Percentiles rank a stretch among this genome's conserved stretches.
phyloP scores from a whole-genome alignment of 2,329 filamentous ascomycete species.

The Arthrinium phaeospermum region DNA sequence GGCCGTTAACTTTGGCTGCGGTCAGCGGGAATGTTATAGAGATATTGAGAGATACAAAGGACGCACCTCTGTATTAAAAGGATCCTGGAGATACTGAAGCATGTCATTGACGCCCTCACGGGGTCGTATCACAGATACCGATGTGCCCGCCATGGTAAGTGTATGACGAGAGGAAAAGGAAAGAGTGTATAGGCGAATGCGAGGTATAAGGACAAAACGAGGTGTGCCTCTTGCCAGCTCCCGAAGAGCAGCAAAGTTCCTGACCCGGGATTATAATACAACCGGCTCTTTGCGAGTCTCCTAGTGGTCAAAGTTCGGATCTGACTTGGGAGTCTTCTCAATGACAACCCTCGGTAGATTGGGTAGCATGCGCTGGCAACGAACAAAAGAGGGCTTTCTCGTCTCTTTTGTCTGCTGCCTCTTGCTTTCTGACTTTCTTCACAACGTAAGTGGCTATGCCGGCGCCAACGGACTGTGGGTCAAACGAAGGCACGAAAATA shows the following conservation, averaged over 20 bases:
- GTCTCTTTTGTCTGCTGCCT: neutral
- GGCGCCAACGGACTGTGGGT: conserved; percentile 14
- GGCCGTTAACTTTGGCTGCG: conserved; percentile 42
- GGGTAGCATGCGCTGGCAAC: neutral
- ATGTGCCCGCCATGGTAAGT: conserved; percentile 10
- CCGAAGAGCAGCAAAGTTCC: conserved; percentile 1
- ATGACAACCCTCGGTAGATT: conserved; percentile 2
- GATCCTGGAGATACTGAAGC: conserved; percentile 53
- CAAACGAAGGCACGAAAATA: conserved; percentile 4
- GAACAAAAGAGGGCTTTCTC: neutral
- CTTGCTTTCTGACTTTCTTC: conserved; percentile 7
- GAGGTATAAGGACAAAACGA: neutral
- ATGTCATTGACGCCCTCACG: conserved; percentile 43
- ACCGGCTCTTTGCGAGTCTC: neutral
- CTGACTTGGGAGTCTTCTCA: neutral
- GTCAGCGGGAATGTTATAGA: conserved; percentile 11
- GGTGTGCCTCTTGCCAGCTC: conserved; percentile 3
- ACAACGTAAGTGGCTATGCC: conserved; percentile 13
- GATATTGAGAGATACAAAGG: neutral
- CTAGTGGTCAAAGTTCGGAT: neutral
- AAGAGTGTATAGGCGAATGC: neutral
- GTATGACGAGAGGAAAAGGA: neutral
- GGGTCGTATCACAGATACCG: neutral
- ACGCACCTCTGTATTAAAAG: conserved; percentile 52
- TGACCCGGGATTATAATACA: neutral